Conservation (phyloP, 768 basidiomycete species). For the Suillus ampliporus region DNA sequence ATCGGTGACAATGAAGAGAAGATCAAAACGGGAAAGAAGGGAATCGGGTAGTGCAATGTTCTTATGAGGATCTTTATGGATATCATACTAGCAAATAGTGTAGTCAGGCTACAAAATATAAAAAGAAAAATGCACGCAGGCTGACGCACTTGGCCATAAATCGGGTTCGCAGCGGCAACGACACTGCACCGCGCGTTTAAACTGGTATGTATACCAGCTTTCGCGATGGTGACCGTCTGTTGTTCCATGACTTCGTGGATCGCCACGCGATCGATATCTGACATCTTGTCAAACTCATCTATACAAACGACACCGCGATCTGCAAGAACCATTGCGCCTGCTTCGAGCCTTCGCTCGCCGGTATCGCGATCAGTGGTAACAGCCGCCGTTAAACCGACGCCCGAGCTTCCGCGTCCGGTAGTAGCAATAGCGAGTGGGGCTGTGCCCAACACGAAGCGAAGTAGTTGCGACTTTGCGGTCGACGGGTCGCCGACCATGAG, state of each 20-base stretch:
- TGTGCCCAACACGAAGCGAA: constrained; percentile 94
- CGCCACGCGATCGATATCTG: constrained; percentile 96
- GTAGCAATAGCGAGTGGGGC: constrained; percentile 98
- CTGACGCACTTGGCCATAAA: constrained; percentile 86
- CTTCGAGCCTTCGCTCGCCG: constrained; percentile 94
- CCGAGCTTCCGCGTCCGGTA: constrained; percentile 97
- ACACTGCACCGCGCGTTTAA: constrained; percentile 98
- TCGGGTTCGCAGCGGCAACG: constrained; percentile 97
- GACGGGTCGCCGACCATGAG: constrained; percentile 99
- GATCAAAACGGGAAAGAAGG: constrained; percentile 96
- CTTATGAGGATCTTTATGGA: constrained; percentile 98
- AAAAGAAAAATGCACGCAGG: constrained; percentile 27
- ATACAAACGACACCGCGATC: constrained; percentile 99
- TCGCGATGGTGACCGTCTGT: constrained; percentile 99
- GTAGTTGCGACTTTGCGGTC: constrained; percentile 96
- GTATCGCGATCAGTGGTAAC: constrained; percentile 99
- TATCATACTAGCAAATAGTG: constrained; percentile 78
- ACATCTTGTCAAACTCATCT: constrained; percentile 99
- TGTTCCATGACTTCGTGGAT: constrained; percentile 99
- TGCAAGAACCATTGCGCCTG: constrained; percentile 99
- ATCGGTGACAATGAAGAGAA: constrained; percentile 97
- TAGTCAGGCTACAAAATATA: constrained; percentile 19
- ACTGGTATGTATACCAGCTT: constrained; percentile 98
- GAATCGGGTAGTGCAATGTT: constrained; percentile 99
- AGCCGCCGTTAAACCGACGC: constrained; percentile 97